Conservation (phyloP, 2,329 filamentous ascomycete genomes). For the Exserohilum rostratum region DNA sequence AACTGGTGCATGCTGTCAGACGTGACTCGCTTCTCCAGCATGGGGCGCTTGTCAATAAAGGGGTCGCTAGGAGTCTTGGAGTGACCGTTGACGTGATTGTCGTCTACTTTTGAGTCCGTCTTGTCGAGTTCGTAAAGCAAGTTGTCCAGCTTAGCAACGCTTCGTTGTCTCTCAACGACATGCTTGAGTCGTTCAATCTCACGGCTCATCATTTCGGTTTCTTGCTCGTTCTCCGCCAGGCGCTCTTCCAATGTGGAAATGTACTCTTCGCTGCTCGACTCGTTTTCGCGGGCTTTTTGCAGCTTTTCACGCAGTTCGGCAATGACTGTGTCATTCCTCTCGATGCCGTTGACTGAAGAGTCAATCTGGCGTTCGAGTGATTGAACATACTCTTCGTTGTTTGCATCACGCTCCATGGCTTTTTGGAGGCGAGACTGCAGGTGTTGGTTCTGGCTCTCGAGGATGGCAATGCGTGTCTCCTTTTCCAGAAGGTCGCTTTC, state of each 20-base stretch:
- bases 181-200: conserved; percentile 94
- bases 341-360: conserved; percentile 87
- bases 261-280: conserved; percentile 90
- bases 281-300: conserved; percentile 83
- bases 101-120: conserved; percentile 40
- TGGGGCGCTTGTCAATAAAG: conserved; percentile 39
- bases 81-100: conserved; percentile 43
- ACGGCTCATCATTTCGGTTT: conserved; percentile 94
- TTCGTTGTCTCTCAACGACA: conserved; percentile 92
- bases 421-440: conserved; percentile 91
- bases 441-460: conserved; percentile 90
- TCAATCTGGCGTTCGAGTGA: conserved; percentile 91
- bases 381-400: conserved; percentile 89
- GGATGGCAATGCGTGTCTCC: conserved; percentile 90
- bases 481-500: conserved; percentile 89
- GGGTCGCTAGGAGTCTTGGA: conserved; percentile 40
- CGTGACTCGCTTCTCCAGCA: conserved; percentile 28
- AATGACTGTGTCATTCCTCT: conserved; percentile 87
- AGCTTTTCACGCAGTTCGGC: conserved; percentile 91
- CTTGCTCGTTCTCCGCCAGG: conserved; percentile 92
- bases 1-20: conserved; percentile 39
- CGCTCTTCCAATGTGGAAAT: conserved; percentile 96
- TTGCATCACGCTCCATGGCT: conserved; percentile 86
- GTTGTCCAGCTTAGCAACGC: conserved; percentile 91
- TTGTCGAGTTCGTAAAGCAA: conserved; percentile 86